Evolutionary conservation across 1,139 yeast species (phyloP).

Genomic region (Zygotorulaspora mrakii): DNA sequence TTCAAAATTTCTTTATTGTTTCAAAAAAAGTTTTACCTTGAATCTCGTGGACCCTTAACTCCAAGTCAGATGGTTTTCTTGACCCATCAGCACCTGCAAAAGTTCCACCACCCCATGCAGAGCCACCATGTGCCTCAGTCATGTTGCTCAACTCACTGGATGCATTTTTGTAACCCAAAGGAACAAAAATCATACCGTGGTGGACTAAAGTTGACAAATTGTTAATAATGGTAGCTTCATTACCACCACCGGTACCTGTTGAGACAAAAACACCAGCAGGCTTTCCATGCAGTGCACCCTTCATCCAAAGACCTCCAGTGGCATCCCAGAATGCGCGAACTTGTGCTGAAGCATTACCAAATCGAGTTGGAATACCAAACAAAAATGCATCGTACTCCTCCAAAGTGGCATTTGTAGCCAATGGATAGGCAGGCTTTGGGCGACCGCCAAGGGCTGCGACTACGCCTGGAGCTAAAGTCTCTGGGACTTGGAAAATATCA

Average conservation of each 20-base stretch:
- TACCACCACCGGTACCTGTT: slow-evolving; percentile 83
- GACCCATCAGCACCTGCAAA: slow-evolving; percentile 78
- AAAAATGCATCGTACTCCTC: slow-evolving; percentile 66
- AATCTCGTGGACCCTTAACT: slow-evolving; percentile 54
- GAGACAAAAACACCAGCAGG: slow-evolving; percentile 72
- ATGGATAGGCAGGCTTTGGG: slow-evolving; percentile 63
- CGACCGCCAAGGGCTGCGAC: slow-evolving; percentile 63
- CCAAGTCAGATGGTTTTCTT: slow-evolving; percentile 64
- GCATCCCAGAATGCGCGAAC: slow-evolving; percentile 77
- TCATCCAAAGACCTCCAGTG: slow-evolving; percentile 80
- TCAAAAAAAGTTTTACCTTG: slow-evolving; percentile 59
- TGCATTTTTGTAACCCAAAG: slow-evolving; percentile 69
- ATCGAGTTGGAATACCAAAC: slow-evolving; percentile 83
- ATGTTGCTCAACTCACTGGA: slow-evolving; percentile 57
- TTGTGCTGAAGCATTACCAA: slow-evolving; percentile 78
- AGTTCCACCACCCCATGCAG: slow-evolving; percentile 89
- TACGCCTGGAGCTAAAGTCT: slow-evolving; percentile 66
- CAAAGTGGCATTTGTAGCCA: slow-evolving; percentile 60
- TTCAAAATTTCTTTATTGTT: slow-evolving; percentile 28
- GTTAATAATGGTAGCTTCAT: slow-evolving; percentile 66
- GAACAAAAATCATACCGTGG: slow-evolving; percentile 77
- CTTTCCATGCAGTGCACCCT: slow-evolving; percentile 71
- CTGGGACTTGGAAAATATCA: slow-evolving; percentile 72
- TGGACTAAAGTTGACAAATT: slow-evolving; percentile 66
- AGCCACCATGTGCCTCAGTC: slow-evolving; percentile 73